Conservation (phyloP, 2,329 filamentous ascomycete species). For the Cladophialophora chaetospira region DNA sequence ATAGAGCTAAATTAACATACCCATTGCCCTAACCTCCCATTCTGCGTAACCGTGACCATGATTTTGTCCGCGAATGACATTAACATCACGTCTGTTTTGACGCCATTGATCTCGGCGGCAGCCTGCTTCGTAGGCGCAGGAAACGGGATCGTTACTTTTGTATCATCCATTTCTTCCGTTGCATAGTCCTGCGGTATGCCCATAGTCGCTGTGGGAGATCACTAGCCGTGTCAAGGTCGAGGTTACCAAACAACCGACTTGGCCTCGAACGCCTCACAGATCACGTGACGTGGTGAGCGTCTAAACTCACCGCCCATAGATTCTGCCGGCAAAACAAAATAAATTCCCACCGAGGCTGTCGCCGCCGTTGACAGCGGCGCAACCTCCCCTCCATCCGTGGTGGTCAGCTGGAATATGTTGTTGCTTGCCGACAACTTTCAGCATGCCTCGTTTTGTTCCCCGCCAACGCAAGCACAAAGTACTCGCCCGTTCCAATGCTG, state of each 20-base stretch:
- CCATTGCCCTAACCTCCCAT: constrained; percentile 87
- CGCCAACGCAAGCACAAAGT: constrained; percentile 61
- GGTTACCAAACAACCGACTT: no score
- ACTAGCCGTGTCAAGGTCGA: no score
- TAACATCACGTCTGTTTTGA: constrained; percentile 70
- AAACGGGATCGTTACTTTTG: constrained; percentile 55
- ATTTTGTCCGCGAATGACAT: constrained; percentile 87
- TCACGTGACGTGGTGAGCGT: neutral
- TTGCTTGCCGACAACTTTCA: neutral
- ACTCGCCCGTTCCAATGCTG: constrained; percentile 37
- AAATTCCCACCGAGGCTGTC: no score
- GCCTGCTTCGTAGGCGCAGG: constrained; percentile 65
- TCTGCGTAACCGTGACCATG: constrained; percentile 83
- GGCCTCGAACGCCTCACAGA: no score
- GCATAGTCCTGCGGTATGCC: constrained; percentile 24
- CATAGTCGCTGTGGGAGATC: constrained; percentile 8
- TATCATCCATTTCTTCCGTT: constrained; percentile 22
- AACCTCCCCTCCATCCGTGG: no score
- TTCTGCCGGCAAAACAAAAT: constrained; percentile 19
- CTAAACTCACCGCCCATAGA: neutral
- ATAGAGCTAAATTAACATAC: constrained; percentile 51
- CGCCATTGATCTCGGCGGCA: constrained; percentile 64
- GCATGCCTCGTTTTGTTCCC: constrained; percentile 54
- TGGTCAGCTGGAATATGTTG: no score
- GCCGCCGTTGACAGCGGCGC: no score